Evolutionary conservation across 805 yeast genomes (phyloP).

Genomic region (Cyberlindnera subsufficiens): DNA sequence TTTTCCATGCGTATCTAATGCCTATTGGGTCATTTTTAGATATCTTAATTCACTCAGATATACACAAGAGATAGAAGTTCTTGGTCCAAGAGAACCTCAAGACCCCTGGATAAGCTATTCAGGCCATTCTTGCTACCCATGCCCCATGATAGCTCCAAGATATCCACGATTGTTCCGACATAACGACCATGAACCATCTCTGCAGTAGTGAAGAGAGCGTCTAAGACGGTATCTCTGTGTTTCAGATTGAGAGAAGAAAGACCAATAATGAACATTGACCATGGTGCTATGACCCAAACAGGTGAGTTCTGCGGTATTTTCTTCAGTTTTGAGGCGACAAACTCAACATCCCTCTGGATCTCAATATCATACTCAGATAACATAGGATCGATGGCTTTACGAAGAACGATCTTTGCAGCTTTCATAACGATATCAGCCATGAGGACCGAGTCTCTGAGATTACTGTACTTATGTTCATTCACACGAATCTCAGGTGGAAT

Average conservation of each 20-base stretch:
- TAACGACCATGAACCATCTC: slow-evolving; percentile 9
- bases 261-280: slow-evolving; percentile 6
- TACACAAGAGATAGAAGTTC: not conserved
- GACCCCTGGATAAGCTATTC: slow-evolving; percentile 1
- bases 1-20: no score
- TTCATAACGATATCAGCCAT: slow-evolving; percentile 15
- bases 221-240: slow-evolving; percentile 1
- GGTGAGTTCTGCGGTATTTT: slow-evolving; percentile 3
- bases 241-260: slow-evolving; percentile 4
- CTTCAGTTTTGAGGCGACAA: slow-evolving; percentile 2
- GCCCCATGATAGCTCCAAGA: slow-evolving; percentile 9
- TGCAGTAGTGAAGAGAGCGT: slow-evolving; percentile 3
- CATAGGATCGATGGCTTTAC: slow-evolving; percentile 8
- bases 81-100: slow-evolving; percentile 7
- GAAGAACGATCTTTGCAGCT: slow-evolving; percentile 13
- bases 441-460: slow-evolving; percentile 12
- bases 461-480: slow-evolving; percentile 7
- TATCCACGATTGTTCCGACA: slow-evolving; percentile 4
- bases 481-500: slow-evolving; percentile 13
- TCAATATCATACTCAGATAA: slow-evolving; percentile 1
- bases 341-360: slow-evolving; percentile 9
- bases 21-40: no score
- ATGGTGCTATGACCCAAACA: slow-evolving; percentile 8
- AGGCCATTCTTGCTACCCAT: not conserved
- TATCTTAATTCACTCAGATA: not conserved